These are phyloP conservation scores for Calonectria naviculata DNA, from an alignment of 2,329 filamentous ascomycete genomes.

Conservation along the genomic window DNA sequence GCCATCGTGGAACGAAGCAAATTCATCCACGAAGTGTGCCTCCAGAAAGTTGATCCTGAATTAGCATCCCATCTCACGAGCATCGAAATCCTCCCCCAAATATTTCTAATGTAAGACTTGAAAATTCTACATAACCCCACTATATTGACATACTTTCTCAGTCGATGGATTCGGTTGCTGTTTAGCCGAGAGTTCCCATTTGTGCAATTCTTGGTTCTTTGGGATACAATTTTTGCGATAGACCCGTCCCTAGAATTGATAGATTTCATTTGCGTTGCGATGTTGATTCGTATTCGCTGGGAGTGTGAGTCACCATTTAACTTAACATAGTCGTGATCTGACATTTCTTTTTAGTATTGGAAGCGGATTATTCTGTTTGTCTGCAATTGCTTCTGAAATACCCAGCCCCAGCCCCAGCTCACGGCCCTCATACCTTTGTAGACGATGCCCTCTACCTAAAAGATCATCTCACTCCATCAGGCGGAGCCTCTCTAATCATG, in stretches of 20 bases:
- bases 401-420: slow-evolving; percentile 70
- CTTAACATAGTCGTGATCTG: slow-evolving; percentile 27
- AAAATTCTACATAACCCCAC: neutral
- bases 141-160: slow-evolving; percentile 46
- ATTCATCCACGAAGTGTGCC: slow-evolving; percentile 84
- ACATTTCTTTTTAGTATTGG: slow-evolving; percentile 70
- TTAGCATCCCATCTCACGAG: slow-evolving; percentile 82
- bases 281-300: slow-evolving; percentile 94
- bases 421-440: slow-evolving; percentile 82
- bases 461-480: slow-evolving; percentile 70
- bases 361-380: slow-evolving; percentile 88
- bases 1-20: slow-evolving; percentile 86
- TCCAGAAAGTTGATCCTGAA: slow-evolving; percentile 85
- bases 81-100: slow-evolving; percentile 93
- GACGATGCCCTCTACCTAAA: slow-evolving; percentile 84
- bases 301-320: slow-evolving; percentile 67
- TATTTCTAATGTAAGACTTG: slow-evolving; percentile 84
- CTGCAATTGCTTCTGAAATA: slow-evolving; percentile 88
- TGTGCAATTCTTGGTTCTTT: slow-evolving; percentile 83
- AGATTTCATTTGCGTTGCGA: slow-evolving; percentile 91
- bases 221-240: slow-evolving; percentile 92
- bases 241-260: slow-evolving; percentile 84
- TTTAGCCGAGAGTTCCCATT: slow-evolving; percentile 96
- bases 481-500: slow-evolving; percentile 73
- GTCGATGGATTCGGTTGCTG: slow-evolving; percentile 91